Conservation (phyloP, 768 basidiomycete species). For the Termitomyces sp. region DNA sequence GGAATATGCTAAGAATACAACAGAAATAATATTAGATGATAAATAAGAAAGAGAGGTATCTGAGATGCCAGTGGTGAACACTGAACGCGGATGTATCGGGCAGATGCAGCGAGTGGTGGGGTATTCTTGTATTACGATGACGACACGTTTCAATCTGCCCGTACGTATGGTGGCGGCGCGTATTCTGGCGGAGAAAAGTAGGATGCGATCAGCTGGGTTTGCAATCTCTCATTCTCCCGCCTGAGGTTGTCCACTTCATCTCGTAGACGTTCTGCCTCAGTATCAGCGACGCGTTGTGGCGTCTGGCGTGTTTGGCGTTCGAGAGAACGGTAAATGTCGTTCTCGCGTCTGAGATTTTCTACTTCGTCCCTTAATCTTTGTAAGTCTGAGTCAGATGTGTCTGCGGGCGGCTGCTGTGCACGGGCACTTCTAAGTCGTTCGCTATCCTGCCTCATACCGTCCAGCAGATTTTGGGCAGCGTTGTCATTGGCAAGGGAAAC, state of each 20-base stretch:
- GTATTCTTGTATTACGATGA: background rate
- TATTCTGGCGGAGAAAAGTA: background rate
- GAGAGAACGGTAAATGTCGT: constrained; percentile 10
- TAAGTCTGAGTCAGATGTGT: background rate
- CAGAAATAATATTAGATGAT: background rate
- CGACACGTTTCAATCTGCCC: background rate
- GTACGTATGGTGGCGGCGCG: background rate
- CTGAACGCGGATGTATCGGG: too few species aligned
- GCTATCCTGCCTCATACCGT: constrained; percentile 12
- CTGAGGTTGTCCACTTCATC: background rate
- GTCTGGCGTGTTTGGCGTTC: background rate
- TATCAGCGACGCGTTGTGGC: background rate
- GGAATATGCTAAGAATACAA: background rate
- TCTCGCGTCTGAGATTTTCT: constrained; percentile 12
- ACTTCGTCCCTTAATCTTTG: constrained; percentile 7
- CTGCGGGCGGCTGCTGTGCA: background rate
- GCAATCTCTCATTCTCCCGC: constrained; percentile 2
- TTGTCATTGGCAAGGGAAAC: constrained; percentile 1
- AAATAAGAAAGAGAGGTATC: background rate
- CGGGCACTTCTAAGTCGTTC: constrained; percentile 6
- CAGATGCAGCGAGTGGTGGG: background rate
- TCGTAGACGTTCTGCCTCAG: constrained; percentile 1
- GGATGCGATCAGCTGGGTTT: background rate
- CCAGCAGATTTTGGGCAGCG: constrained; percentile 6
- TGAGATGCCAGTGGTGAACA: background rate